A percentile compares a stretch with the other conserved stretches of the same genome.
Conservation (phyloP, 2,329 filamentous ascomycete species). For the Chaetomiaceae sp. region DNA sequence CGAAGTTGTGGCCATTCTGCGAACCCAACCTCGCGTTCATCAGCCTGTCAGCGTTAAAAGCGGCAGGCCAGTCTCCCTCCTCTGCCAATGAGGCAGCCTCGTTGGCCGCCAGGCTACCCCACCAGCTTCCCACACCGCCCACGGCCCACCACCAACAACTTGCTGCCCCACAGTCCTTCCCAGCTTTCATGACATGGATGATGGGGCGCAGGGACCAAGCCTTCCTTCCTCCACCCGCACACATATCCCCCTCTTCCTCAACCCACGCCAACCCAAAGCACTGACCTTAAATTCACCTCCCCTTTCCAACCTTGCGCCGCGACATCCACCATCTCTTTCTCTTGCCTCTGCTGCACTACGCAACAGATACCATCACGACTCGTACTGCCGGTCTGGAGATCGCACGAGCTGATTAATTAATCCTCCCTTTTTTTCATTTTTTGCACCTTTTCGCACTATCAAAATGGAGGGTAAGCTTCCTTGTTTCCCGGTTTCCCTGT, state of each 20-base stretch:
- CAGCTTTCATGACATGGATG: slow-evolving; percentile 21
- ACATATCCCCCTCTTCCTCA: slow-evolving; percentile 23
- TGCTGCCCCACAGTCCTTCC: slow-evolving; percentile 19
- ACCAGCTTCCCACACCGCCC: slow-evolving; percentile 23
- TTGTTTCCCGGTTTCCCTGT: not conserved
- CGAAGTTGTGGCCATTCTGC: slow-evolving; percentile 21
- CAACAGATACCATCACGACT: slow-evolving; percentile 24
- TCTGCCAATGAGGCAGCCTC: slow-evolving; percentile 29
- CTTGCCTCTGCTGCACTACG: slow-evolving; percentile 28
- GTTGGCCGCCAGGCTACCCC: slow-evolving; percentile 21
- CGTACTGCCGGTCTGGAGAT: slow-evolving; percentile 35
- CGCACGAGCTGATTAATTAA: slow-evolving; percentile 32
- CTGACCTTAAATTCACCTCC: slow-evolving; percentile 36
- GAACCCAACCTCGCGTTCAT: slow-evolving; percentile 7
- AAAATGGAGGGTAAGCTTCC: slow-evolving; percentile 51
- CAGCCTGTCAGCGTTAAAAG: slow-evolving; percentile 18
- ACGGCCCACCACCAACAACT: slow-evolving; percentile 6
- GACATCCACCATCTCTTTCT: slow-evolving; percentile 31
- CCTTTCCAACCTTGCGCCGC: slow-evolving; percentile 36
- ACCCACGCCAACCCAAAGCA: slow-evolving; percentile 29
- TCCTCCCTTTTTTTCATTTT: slow-evolving; percentile 26
- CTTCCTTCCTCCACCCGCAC: slow-evolving; percentile 26
- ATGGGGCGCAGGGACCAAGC: slow-evolving; percentile 21
- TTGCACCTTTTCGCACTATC: slow-evolving; percentile 39
- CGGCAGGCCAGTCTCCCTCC: slow-evolving; percentile 25